phyloP scores from a whole-genome alignment of 305 asterid genomes.

The Fraxinus baroniana region DNA sequence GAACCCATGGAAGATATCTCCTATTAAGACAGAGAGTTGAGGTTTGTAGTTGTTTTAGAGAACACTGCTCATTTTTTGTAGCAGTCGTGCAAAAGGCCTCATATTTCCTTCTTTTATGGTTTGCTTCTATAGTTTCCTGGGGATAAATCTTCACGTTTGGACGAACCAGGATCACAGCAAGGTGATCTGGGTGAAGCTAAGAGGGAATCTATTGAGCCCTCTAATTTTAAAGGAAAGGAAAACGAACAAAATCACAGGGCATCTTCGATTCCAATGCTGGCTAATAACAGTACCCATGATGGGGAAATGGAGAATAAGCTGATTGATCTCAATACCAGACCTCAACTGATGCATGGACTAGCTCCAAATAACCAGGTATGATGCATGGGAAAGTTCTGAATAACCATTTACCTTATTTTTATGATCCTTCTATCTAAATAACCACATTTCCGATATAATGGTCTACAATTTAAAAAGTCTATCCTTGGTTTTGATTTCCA shows the following conservation, averaged over 20 bases:
- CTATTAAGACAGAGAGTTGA: conserved; percentile 87
- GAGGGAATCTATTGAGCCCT: conserved; percentile 31
- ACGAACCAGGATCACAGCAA: conserved; percentile 46
- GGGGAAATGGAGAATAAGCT: conserved; percentile 49
- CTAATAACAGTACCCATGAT: conserved; percentile 27
- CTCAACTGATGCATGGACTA: conserved; percentile 53
- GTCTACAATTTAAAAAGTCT: not conserved
- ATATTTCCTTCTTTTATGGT: conserved; percentile 12
- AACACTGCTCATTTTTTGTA: conserved; percentile 9
- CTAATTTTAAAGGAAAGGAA: conserved; percentile 30
- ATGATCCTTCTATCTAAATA: not conserved
- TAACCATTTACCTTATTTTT: not conserved
- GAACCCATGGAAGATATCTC: conserved; percentile 95
- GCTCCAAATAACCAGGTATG: conserved; percentile 50
- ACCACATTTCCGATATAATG: not conserved
- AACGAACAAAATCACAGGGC: conserved; percentile 32
- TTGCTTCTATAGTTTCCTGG: conserved; percentile 71
- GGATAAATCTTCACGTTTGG: conserved; percentile 50
- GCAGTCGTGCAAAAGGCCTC: not conserved
- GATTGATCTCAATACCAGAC: conserved; percentile 70
- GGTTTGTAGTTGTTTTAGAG: conserved; percentile 54
- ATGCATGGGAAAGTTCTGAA: not conserved
- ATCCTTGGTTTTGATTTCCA: conserved; percentile 13
- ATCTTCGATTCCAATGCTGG: conserved; percentile 23
- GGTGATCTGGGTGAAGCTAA: conserved; percentile 30